These are phyloP conservation scores for Przewalskia tangutica DNA, from an alignment of 257 asterid species.

Conservation along the genomic window DNA sequence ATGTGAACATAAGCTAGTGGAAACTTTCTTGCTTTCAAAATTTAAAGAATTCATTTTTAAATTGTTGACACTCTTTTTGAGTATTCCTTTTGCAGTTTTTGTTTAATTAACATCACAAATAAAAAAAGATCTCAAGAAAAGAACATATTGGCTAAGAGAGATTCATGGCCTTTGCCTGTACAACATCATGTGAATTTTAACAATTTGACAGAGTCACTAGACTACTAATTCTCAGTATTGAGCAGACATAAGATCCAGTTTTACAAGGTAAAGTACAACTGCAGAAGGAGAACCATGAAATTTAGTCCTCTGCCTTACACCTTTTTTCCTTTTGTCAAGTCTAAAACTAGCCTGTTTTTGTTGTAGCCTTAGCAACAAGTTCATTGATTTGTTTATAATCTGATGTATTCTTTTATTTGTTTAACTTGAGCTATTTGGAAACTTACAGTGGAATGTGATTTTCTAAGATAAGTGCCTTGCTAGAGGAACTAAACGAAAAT, in stretches of 20 bases:
- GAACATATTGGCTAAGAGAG: background rate
- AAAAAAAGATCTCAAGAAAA: background rate
- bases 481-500: slow-evolving; percentile 66
- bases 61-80: background rate
- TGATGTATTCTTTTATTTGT: background rate
- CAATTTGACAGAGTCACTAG: background rate
- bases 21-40: background rate
- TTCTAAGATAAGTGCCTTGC: slow-evolving; percentile 68
- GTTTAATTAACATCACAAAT: background rate
- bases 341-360: background rate
- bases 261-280: background rate
- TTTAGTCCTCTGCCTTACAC: background rate
- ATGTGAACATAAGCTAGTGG: background rate
- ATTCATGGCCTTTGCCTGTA: background rate
- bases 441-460: slow-evolving; percentile 5
- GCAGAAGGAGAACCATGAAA: background rate
- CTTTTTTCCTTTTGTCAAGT: background rate
- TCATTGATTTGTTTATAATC: background rate
- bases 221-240: background rate
- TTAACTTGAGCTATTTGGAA: background rate
- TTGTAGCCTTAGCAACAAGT: background rate
- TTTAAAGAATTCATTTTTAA: background rate
- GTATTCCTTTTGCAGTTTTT: background rate
- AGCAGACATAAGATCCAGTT: background rate
- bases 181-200: background rate